Evolutionary conservation across 805 yeast species (phyloP), one percentile per base, ranked within the genome.

Genomic region (Maudiozyma serrabonitensis): DNA sequence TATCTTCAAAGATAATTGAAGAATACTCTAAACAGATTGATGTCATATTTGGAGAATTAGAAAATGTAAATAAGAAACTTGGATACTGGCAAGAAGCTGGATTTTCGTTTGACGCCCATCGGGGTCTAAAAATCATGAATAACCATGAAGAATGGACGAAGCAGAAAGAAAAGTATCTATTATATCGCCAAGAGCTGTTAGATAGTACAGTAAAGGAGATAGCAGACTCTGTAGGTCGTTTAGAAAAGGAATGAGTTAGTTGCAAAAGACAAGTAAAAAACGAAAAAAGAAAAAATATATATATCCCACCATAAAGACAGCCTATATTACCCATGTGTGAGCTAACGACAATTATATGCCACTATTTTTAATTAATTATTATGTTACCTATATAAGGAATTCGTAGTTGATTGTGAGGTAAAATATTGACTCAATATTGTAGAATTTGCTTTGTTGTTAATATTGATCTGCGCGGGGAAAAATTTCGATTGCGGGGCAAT

Each of bases 81-180:
- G 58, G 59, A 45, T 40, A 60, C 19, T 66, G 69, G 69, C 67
- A 64, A 50, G 69, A 66, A 41, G 54, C 67, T 11, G 68, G 65
- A 2, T 66, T 62, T 41, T 47, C 58, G 2, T 56, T 57, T 37
- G 69, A 66, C 49, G 60, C 67, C 1, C 66, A 62, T 37, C 54
- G 62, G 34, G 68, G 65, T 2, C 61, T 62, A 8, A 49, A 52
- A 3, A 46, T 56, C 12, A 58, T 65, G 23, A 60, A 61, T 21
- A 47, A 43, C 16, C 54, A 59, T 1, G 66, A 65, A 46, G 52
- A 53, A 16, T 65, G 69, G 69, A 56, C 62, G 50, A 51, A 51
- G 25, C 32, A 46, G 12, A 62, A 64, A 37, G 66, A 62, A 45
- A 46, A 48, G 4, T 58, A 58, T 40, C 41, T 66, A 21, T 56